These are phyloP conservation scores for Pyrenopolyporus hunteri DNA, from an alignment of 495 filamentous ascomycete species.

Conservation along the genomic window DNA sequence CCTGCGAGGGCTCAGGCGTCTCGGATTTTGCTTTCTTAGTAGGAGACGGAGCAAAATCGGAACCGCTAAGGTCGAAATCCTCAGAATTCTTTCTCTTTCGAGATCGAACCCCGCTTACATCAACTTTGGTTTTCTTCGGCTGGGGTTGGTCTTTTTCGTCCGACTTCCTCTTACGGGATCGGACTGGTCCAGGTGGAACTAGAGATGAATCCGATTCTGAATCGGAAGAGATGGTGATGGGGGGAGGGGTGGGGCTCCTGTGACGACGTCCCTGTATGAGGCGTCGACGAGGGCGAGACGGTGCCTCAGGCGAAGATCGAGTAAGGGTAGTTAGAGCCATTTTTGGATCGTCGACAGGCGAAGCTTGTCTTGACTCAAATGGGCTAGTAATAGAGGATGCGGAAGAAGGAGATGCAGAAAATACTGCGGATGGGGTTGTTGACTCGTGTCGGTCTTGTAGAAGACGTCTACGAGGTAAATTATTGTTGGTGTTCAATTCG, in stretches of 20 bases:
- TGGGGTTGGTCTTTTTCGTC: neutral
- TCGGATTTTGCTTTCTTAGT: constrained; percentile 14
- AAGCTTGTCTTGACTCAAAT: constrained; percentile 18
- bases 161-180: neutral
- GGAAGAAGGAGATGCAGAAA: constrained; percentile 36
- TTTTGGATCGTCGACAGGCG: constrained; percentile 6
- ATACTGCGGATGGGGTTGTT: constrained; percentile 29
- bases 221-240: constrained; percentile 26
- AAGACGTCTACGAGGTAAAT: constrained; percentile 30
- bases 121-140: neutral
- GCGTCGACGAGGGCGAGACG: constrained; percentile 42
- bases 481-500: constrained; percentile 9
- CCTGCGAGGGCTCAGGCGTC: neutral
- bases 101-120: neutral
- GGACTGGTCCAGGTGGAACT: neutral
- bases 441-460: constrained; percentile 35
- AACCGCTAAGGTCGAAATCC: neutral
- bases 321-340: neutral
- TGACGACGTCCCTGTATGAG: constrained; percentile 67
- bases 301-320: constrained; percentile 41
- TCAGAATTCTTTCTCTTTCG: constrained; percentile 5
- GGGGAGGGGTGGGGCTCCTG: constrained; percentile 49
- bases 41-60: neutral
- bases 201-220: constrained; percentile 2
- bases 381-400: constrained; percentile 33